These are phyloP conservation scores for Saitozyma podzolica DNA, from an alignment of 768 basidiomycete species.

Conservation along the genomic window DNA sequence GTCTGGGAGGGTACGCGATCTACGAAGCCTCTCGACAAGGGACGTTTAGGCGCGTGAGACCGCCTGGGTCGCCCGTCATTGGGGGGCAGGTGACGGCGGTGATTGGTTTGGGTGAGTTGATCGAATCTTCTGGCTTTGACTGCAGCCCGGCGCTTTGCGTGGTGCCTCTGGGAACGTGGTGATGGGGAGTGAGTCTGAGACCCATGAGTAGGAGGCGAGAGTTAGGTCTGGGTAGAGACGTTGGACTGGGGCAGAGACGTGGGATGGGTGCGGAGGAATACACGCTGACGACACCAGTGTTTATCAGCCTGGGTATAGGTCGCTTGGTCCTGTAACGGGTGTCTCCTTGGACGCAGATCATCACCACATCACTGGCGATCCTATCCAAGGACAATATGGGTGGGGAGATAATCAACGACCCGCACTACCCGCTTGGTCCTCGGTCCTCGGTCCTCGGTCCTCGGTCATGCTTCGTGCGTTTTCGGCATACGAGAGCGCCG, in stretches of 20 bases:
- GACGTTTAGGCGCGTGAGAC: slow-evolving; percentile 28
- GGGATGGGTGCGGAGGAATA: no score
- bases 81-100: slow-evolving; percentile 31
- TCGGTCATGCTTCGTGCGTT: no score
- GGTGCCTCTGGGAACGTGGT: neutral
- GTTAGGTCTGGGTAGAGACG: neutral
- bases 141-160: neutral
- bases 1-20: slow-evolving; percentile 42
- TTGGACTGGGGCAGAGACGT: neutral
- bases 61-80: slow-evolving; percentile 22
- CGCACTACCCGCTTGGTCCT: no score
- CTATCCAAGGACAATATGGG: no score
- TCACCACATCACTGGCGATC: no score
- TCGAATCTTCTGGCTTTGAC: neutral
- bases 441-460: no score
- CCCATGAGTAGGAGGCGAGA: no score
- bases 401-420: no score
- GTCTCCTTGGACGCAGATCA: no score
- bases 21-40: slow-evolving; percentile 33
- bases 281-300: slow-evolving; percentile 13
- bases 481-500: no score
- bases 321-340: slow-evolving; percentile 10
- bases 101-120: slow-evolving; percentile 36
- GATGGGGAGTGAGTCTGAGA: neutral
- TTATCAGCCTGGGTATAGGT: slow-evolving; percentile 19